Conservation (phyloP, 805 yeast genomes). For the Zygosaccharomyces lentus region DNA sequence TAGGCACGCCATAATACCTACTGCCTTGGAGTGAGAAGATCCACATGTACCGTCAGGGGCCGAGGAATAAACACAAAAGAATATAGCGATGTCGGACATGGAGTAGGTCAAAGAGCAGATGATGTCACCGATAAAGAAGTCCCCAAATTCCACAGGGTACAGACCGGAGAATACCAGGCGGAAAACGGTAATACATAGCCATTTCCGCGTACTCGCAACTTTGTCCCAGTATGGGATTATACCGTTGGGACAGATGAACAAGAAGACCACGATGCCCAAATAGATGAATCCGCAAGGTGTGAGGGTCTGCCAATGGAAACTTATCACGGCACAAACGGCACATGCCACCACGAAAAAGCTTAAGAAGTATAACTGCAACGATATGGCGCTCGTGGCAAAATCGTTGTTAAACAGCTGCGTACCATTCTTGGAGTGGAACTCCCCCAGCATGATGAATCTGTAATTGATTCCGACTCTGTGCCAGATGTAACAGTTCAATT, state of each 20-base stretch:
- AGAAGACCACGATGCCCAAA: conserved; percentile 14
- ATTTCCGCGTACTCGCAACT: conserved; percentile 57
- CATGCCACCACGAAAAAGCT: conserved; percentile 52
- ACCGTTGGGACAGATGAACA: conserved; percentile 21
- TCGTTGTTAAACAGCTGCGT: conserved; percentile 35
- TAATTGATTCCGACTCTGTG: conserved; percentile 73
- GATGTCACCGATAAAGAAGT: conserved; percentile 89
- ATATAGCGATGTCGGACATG: conserved; percentile 77
- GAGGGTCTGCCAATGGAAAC: conserved; percentile 64
- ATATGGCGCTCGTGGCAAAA: conserved; percentile 35
- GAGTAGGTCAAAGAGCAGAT: conserved; percentile 86
- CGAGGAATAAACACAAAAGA: conserved; percentile 70
- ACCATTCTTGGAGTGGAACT: conserved; percentile 64
- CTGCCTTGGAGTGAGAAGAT: conserved; percentile 63
- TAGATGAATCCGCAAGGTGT: conserved; percentile 80
- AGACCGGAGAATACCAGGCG: conserved; percentile 76
- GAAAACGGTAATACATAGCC: conserved; percentile 70
- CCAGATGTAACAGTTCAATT: conserved; percentile 71
- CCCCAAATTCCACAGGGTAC: conserved; percentile 92
- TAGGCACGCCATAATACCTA: conserved; percentile 81
- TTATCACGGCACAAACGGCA: conserved; percentile 66
- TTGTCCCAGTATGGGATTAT: conserved; percentile 33
- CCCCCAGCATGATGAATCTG: conserved; percentile 74
- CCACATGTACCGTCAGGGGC: conserved; percentile 60
- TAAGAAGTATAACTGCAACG: conserved; percentile 56